Evolutionary conservation across 148 eudicot species (phyloP).

Genomic region (Nepenthes gracilis): DNA sequence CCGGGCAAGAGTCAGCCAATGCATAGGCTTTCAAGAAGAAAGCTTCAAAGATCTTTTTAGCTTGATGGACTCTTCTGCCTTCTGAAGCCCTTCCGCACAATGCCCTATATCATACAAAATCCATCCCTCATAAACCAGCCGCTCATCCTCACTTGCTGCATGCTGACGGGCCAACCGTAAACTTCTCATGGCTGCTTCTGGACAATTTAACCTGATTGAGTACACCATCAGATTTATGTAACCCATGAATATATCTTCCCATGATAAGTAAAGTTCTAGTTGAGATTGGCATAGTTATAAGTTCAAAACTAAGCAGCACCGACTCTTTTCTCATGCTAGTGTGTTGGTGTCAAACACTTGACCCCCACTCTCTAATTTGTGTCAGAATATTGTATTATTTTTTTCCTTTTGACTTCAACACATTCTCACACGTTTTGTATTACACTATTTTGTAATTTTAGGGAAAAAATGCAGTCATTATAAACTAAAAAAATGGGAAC

Average conservation of each 20-base stretch:
- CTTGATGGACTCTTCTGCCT: slow-evolving; percentile 86
- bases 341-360: too few relatives aligned
- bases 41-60: slow-evolving; percentile 95
- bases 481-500: too few relatives aligned
- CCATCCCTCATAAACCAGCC: slow-evolving; percentile 97
- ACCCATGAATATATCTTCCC: not conserved
- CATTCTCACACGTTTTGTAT: too few relatives aligned
- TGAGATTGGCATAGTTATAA: too few relatives aligned
- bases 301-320: too few relatives aligned
- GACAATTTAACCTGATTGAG: slow-evolving; percentile 74
- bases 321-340: too few relatives aligned
- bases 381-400: too few relatives aligned
- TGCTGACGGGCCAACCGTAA: slow-evolving; percentile 86
- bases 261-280: too few relatives aligned
- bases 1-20: slow-evolving; percentile 83
- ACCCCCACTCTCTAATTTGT: too few relatives aligned
- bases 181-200: slow-evolving; percentile 98
- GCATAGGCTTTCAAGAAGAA: slow-evolving; percentile 97
- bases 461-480: too few relatives aligned
- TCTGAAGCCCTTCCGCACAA: slow-evolving; percentile 78
- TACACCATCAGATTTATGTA: slow-evolving; percentile 9
- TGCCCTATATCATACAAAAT: slow-evolving; percentile 92
- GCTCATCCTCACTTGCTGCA: slow-evolving; percentile 70
- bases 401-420: too few relatives aligned
- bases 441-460: too few relatives aligned